Percentiles rank a stretch among this genome's conserved stretches.
Evolutionary conservation across 305 asterid species (phyloP).

Genomic region (Rubia occidens): DNA sequence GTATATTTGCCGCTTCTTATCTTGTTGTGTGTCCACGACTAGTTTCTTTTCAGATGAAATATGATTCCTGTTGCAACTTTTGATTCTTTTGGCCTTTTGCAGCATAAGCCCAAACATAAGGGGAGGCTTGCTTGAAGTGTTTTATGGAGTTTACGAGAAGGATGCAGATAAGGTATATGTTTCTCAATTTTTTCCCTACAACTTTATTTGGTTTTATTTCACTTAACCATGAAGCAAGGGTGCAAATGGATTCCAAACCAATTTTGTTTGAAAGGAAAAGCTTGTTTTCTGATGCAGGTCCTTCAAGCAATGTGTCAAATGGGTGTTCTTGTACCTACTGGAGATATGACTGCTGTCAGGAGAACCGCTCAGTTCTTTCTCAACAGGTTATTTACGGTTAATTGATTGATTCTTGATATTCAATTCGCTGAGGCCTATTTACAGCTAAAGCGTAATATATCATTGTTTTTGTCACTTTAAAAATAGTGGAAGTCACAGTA

Average conservation of each 20-base stretch:
- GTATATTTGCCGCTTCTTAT: conserved; percentile 25
- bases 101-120: conserved; percentile 91
- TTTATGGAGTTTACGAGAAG: conserved; percentile 96
- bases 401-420: conserved; percentile 10
- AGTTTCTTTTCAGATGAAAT: conserved; percentile 11
- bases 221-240: conserved; percentile 5
- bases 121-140: conserved; percentile 86
- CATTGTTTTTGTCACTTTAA: neutral
- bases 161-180: conserved; percentile 68
- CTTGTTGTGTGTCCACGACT: conserved; percentile 5
- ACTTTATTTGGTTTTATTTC: neutral
- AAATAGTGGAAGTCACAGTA: neutral
- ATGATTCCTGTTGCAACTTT: conserved; percentile 13
- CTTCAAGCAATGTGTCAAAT: conserved; percentile 90
- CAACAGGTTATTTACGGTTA: conserved; percentile 44
- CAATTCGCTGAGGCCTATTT: neutral
- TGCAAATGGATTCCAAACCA: conserved; percentile 2
- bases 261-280: conserved; percentile 2
- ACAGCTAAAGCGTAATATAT: neutral
- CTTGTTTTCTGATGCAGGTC: conserved; percentile 43
- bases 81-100: conserved; percentile 26
- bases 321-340: conserved; percentile 98
- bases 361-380: conserved; percentile 96
- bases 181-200: conserved; percentile 7
- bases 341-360: conserved; percentile 93